Evolutionary conservation across 345 rosid genomes (phyloP).

Genomic region (Populus tremula): DNA sequence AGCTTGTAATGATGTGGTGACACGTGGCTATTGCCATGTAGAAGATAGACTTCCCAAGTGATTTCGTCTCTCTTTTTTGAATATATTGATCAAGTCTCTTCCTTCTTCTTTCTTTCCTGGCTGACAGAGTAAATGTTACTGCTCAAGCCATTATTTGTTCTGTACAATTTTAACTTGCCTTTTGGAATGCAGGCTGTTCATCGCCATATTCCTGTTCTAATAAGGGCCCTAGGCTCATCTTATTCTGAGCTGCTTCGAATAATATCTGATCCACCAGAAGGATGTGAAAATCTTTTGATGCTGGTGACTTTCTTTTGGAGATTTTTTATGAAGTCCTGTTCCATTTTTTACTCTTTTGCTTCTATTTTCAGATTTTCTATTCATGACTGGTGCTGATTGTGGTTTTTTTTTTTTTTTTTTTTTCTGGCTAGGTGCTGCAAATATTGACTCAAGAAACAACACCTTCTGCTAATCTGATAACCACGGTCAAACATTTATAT

Average conservation of each 20-base stretch:
- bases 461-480: slow-evolving; percentile 71
- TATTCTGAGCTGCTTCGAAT: slow-evolving; percentile 65
- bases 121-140: not conserved
- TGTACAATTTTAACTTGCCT: slow-evolving; percentile 1
- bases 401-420: not conserved
- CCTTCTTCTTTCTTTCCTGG: not conserved
- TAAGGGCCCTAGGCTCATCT: slow-evolving; percentile 86
- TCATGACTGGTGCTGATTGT: slow-evolving; percentile 26
- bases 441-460: slow-evolving; percentile 77
- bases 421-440: slow-evolving; percentile 72
- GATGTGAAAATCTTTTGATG: slow-evolving; percentile 93
- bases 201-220: slow-evolving; percentile 80
- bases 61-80: not conserved
- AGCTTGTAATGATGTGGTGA: no score
- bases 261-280: slow-evolving; percentile 93
- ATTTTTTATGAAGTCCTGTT: slow-evolving; percentile 11
- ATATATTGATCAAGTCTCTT: not conserved
- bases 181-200: slow-evolving; percentile 66
- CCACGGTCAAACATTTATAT: slow-evolving; percentile 84
- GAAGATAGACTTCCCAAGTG: not conserved
- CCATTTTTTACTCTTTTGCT: slow-evolving; percentile 9
- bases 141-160: not conserved
- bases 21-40: no score
- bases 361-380: slow-evolving; percentile 8
- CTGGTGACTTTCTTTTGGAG: slow-evolving; percentile 44